These are phyloP conservation scores for Trichoderma lentiforme DNA, from an alignment of 2,329 filamentous ascomycete species.

Conservation along the genomic window DNA sequence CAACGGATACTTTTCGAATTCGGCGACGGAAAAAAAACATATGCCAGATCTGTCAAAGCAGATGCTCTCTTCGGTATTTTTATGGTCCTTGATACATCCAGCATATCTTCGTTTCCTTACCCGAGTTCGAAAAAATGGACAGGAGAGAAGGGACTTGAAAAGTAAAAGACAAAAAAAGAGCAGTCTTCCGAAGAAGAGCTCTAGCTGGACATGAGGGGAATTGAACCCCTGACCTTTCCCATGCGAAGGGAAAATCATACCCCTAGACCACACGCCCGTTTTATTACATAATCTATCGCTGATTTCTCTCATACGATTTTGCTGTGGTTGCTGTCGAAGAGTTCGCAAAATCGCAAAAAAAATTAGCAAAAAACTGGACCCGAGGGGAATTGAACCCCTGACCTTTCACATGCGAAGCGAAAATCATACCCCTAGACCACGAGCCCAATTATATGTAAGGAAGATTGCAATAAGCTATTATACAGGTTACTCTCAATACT, in stretches of 20 bases:
- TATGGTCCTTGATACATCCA: not conserved
- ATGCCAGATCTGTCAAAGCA: not conserved
- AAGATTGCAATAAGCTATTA: accelerated
- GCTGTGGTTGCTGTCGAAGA: not conserved
- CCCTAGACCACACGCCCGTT: conserved; percentile 11
- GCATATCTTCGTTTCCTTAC: not conserved
- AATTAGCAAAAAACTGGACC: not conserved
- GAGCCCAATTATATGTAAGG: not conserved
- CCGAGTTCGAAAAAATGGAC: not conserved
- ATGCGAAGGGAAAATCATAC: conserved; percentile 16
- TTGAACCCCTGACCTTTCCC: conserved; percentile 15
- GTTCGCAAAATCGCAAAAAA: not conserved
- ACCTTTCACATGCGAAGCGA: conserved; percentile 16
- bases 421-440: conserved; percentile 16
- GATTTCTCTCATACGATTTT: not conserved
- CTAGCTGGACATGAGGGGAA: conserved; percentile 8
- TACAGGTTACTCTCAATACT: not conserved
- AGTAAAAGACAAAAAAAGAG: not conserved
- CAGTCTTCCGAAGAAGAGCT: not conserved
- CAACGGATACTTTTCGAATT: not conserved
- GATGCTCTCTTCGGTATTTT: not conserved
- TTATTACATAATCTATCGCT: not conserved
- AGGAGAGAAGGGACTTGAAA: not conserved
- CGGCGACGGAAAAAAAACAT: not conserved
- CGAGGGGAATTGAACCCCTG: conserved; percentile 16